Percentiles rank a stretch among this genome's conserved stretches.
These are phyloP conservation scores for Aspergillus mulundensis DNA, from an alignment of 495 filamentous ascomycete species.

Conservation along the genomic window DNA sequence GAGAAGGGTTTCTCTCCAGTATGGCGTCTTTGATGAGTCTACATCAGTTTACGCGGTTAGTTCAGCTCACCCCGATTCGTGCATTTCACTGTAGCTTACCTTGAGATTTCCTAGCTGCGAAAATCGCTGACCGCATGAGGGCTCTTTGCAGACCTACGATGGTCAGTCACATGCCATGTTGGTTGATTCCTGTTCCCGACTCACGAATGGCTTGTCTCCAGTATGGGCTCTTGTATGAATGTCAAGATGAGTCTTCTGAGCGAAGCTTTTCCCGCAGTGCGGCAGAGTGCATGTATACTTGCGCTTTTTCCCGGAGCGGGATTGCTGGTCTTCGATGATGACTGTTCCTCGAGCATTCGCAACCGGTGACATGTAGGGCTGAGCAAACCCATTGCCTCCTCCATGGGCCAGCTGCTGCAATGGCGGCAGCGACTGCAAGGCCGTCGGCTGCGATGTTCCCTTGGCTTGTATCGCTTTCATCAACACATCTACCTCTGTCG, in stretches of 20 bases:
- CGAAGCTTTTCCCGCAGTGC: constrained; percentile 76
- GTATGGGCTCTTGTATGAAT: constrained; percentile 90
- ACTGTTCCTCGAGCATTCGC: constrained; percentile 22
- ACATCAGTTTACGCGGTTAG: background rate
- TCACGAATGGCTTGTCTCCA: constrained; percentile 85
- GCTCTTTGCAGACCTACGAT: constrained; percentile 66
- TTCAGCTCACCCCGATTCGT: background rate
- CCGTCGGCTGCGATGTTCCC: constrained; percentile 22
- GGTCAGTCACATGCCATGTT: background rate
- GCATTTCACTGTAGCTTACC: constrained; percentile 40
- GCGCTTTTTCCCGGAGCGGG: constrained; percentile 35
- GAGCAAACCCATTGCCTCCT: constrained; percentile 22
- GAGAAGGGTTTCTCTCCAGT: constrained; percentile 83
- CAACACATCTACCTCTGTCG: constrained; percentile 81
- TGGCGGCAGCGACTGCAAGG: constrained; percentile 31
- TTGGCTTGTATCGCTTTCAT: constrained; percentile 90
- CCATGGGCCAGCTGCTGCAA: constrained; percentile 32
- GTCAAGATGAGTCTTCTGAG: constrained; percentile 90
- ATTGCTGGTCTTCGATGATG: constrained; percentile 28
- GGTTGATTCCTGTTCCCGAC: too few species aligned
- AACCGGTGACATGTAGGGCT: constrained; percentile 23
- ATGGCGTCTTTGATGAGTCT: constrained; percentile 84
- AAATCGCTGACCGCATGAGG: constrained; percentile 74
- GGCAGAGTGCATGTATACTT: constrained; percentile 72
- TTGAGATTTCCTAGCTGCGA: constrained; percentile 87